Percentiles rank a stretch among this genome's conserved stretches.
Evolutionary conservation across 2,329 filamentous ascomycete genomes (phyloP).

Genomic region (Arachnopeziza araneosa): DNA sequence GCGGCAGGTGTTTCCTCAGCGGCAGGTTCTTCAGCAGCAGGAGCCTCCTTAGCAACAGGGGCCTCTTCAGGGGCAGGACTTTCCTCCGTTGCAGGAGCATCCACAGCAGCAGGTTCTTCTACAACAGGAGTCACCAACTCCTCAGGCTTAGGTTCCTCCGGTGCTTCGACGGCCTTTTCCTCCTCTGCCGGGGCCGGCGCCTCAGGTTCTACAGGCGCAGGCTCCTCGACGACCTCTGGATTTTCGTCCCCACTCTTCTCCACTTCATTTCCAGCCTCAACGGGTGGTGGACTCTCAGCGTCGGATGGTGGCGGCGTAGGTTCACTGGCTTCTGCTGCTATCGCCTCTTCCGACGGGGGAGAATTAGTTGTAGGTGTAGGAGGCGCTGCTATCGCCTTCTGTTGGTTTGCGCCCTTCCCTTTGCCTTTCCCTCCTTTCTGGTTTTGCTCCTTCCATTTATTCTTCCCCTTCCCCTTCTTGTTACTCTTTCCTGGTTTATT

Average conservation of each 20-base stretch:
- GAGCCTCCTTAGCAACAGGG: background rate
- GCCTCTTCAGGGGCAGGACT: conserved; percentile 2
- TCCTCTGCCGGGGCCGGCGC: background rate
- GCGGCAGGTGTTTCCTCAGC: background rate
- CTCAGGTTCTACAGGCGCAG: background rate
- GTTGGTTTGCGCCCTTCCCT: conserved; percentile 1
- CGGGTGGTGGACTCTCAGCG: too few species aligned
- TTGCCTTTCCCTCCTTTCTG: conserved; percentile 9
- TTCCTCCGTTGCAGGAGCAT: background rate
- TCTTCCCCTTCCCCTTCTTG: conserved; percentile 11
- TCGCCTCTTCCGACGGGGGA: background rate
- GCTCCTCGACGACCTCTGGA: background rate
- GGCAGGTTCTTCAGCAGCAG: background rate
- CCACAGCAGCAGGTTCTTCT: background rate
- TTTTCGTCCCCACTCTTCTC: too few species aligned
- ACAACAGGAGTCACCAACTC: background rate
- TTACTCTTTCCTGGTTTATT: conserved; percentile 1
- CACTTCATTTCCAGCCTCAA: background rate
- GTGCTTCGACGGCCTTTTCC: background rate
- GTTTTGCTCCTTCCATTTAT: conserved; percentile 7
- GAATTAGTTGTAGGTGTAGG: background rate
- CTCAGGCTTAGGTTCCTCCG: background rate
- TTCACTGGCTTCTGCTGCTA: conserved; percentile 5
- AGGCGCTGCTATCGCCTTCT: background rate
- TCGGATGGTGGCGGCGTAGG: background rate